phyloP scores from a whole-genome alignment of 805 yeast genomes.

The Hanseniaspora taiwanica region DNA sequence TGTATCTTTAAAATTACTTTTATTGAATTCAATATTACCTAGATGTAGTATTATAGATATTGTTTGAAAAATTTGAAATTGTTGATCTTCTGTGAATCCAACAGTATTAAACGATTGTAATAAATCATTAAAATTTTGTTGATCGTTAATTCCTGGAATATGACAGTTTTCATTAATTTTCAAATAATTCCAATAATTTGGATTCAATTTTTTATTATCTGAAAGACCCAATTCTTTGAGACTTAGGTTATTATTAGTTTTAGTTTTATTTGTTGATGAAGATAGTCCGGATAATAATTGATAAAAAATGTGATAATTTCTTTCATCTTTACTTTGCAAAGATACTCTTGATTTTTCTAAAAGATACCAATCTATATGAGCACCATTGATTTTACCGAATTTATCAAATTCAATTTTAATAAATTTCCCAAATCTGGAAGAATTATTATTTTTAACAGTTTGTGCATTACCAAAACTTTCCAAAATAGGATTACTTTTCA shows the following conservation, averaged over 20 bases:
- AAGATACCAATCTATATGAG: constrained; percentile 87
- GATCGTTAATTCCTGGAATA: constrained; percentile 69
- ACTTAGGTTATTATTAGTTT: constrained; percentile 27
- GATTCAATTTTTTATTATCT: constrained; percentile 17
- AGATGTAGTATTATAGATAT: constrained; percentile 70
- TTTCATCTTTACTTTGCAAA: constrained; percentile 56
- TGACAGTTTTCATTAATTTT: constrained; percentile 37
- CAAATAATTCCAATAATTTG: constrained; percentile 39
- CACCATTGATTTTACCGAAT: constrained; percentile 63
- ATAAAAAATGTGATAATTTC: constrained; percentile 90
- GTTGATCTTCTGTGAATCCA: constrained; percentile 49
- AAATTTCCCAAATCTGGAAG: constrained; percentile 94
- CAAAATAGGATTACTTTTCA: constrained; percentile 88
- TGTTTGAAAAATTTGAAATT: constrained; percentile 44
- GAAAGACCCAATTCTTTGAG: constrained; percentile 13
- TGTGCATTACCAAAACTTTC: constrained; percentile 97
- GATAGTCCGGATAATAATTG: constrained; percentile 72
- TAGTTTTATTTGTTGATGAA: constrained; percentile 17
- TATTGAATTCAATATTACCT: constrained; percentile 67
- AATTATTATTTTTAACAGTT: constrained; percentile 84
- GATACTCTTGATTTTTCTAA: constrained; percentile 90
- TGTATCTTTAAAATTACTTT: constrained; percentile 36
- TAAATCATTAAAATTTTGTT: constrained; percentile 49
- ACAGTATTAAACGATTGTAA: constrained; percentile 56
- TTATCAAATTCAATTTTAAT: constrained; percentile 67